A percentile compares a stretch with the other conserved stretches of the same genome.
These are phyloP conservation scores for Linanthus parryae DNA, from an alignment of 148 eudicot genomes.

Conservation along the genomic window DNA sequence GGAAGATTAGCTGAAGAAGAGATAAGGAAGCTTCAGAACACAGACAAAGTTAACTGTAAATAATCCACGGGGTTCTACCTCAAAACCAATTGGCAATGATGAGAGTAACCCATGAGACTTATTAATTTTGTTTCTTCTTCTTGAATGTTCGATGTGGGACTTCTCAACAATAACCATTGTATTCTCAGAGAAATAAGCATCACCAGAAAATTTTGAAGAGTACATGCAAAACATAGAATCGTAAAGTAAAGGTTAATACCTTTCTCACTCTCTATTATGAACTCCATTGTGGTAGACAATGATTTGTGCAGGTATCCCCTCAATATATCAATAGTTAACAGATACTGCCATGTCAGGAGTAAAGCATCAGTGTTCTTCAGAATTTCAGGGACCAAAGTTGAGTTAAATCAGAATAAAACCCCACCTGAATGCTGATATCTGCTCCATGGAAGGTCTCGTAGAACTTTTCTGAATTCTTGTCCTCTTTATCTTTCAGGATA, in stretches of 20 bases:
- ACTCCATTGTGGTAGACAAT: conserved; percentile 61
- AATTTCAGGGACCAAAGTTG: not conserved
- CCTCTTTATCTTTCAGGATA: conserved; percentile 35
- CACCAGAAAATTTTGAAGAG: too few relatives aligned
- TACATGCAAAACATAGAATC: too few relatives aligned
- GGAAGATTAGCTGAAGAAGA: conserved; percentile 45
- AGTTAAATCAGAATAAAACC: conserved; percentile 2
- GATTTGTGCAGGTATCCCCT: conserved; percentile 74
- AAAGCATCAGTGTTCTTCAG: conserved; percentile 8
- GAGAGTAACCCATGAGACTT: too few relatives aligned
- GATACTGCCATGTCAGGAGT: conserved; percentile 40
- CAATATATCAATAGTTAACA: conserved; percentile 49
- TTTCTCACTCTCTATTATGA: conserved; percentile 59
- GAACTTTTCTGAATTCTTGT: conserved; percentile 33
- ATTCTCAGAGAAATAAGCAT: too few relatives aligned
- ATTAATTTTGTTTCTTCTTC: too few relatives aligned
- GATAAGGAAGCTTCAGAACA: conserved; percentile 5
- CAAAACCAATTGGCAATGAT: too few relatives aligned
- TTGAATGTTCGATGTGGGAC: too few relatives aligned
- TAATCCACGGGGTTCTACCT: too few relatives aligned
- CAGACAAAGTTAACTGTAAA: too few relatives aligned
- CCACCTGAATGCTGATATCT: conserved; percentile 70
- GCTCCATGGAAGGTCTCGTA: conserved; percentile 81
- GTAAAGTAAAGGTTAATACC: conserved; percentile 23
- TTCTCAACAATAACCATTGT: too few relatives aligned